Conservation (phyloP, 768 basidiomycete genomes). For the Chalciporus sphaerocephalus region DNA sequence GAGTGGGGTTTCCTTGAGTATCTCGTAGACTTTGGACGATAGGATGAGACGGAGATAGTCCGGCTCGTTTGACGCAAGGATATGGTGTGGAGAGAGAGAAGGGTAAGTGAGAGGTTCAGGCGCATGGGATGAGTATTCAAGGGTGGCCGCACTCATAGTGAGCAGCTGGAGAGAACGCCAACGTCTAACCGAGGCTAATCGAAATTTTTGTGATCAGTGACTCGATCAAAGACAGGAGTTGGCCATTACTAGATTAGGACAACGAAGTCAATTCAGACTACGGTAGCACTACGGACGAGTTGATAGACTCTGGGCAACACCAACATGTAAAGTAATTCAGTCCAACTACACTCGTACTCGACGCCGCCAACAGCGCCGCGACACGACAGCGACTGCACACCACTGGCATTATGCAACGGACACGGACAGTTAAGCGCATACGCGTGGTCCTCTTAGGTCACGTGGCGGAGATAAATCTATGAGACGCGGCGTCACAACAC, state of each 20-base stretch:
- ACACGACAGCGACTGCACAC: slow-evolving; percentile 6
- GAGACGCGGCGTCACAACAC: slow-evolving; percentile 9
- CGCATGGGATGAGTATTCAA: slow-evolving; percentile 68
- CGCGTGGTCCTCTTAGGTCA: slow-evolving; percentile 16
- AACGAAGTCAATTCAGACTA: neutral
- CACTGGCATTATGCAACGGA: neutral
- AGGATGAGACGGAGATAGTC: slow-evolving; percentile 88
- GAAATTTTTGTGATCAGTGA: slow-evolving; percentile 1
- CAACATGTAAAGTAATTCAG: too few relatives aligned
- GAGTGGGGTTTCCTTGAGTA: slow-evolving; percentile 85
- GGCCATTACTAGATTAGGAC: slow-evolving; percentile 19
- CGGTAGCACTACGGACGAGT: neutral
- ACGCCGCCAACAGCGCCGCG: neutral
- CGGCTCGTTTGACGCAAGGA: slow-evolving; percentile 64
- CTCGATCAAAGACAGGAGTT: slow-evolving; percentile 1
- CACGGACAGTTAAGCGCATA: slow-evolving; percentile 9
- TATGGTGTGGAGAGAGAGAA: slow-evolving; percentile 59
- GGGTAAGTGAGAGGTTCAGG: slow-evolving; percentile 64
- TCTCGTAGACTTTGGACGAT: slow-evolving; percentile 86
- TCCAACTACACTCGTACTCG: neutral
- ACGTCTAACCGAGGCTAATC: neutral
- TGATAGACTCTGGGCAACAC: neutral
- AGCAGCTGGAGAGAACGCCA: neutral
- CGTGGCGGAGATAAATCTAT: slow-evolving; percentile 25
- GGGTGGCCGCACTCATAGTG: slow-evolving; percentile 41